Evolutionary conservation across 2,329 filamentous ascomycete species (phyloP), one percentile per base, ranked within the genome.

Genomic region (Acrocalymma vagum): DNA sequence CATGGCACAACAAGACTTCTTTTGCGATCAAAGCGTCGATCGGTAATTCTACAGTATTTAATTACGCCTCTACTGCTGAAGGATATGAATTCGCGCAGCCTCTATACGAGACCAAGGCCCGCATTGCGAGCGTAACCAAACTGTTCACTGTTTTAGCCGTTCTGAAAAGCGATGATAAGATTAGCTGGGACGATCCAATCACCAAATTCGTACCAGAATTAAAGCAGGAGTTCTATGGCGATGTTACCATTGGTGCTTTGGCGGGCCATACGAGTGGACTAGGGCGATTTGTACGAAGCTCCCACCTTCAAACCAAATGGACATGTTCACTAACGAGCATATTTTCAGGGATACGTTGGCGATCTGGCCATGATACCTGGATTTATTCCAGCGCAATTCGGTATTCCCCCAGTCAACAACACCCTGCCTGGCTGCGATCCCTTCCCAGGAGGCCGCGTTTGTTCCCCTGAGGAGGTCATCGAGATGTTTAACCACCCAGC

Each of bases 51-150:
- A 42, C 42, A 1, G 22, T 62, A 17, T 56, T 58, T 17, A 27
- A 54, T 13, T 37, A 58, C 42, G 52, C 51, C 17, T 15, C 50
- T 24, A 44, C 47, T 15, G 36, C 54, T 26, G 45, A 48, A 14
- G 45, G 35, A 3, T 45, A 51, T 9, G 37, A 51, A 35, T 31
- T 51, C 14, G 29, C 29, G 5, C 44, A 47, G 14, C 39, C 51
- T 8, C 39, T 54, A 3, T 37, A 43, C 13, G 45, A 56, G 1
- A 63, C 54, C 3, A 48, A 53, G 17, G 23, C 52, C 16, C 56
- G 61, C 0, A 42, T 63, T 17, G 61, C 48, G 1, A 62, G 58
- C 9, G 53, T 56, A 6, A 61, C 58, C 2, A 65, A 65, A 26
- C 18, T 53, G 9, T 61, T 62, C 28, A 61, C 60, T 4, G 47